Base-by-base conservation (phyloP, 495 filamentous ascomycete genomes). In the Apodospora peruviana region DNA sequence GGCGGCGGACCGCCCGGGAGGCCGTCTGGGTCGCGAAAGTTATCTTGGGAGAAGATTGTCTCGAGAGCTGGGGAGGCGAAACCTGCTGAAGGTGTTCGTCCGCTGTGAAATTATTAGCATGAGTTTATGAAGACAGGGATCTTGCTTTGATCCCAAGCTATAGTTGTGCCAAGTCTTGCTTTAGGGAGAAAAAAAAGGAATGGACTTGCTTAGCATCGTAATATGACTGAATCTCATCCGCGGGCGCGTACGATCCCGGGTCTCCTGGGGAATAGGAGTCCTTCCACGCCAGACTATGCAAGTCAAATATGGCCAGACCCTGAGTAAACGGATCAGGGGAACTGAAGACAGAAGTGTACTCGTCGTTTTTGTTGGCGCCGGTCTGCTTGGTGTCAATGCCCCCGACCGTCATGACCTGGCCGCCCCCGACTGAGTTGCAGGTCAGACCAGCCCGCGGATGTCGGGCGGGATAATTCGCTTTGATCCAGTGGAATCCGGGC, bases 401-500 rank as follows among this genome's bases (percentile, higher is more conserved):
- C 18, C 59, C 59, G 43, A 61, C 54, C 4, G 48, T 45, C 38
- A 59, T 38, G 23, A 59, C 49, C 27, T 61, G 59, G 23, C 59
- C 48, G 20, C 50, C 50, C 2, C 59, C 52, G 14, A 56, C 47
- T 8, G 47, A 21, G 43, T 61, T 51, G 50, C 59, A 61, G 18
- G 32, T 58, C 29, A 59, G 42, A 5, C 52, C 50, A 34, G 56
- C 45, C 11, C 56, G 49, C 14, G 59, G 59, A 20, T 51, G 40
- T 9, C 24, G 27, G 7, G 59, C 38, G 10, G 47, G n/a, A 25
- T 59, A 59, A 37, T 55, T 18, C 1, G 56, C 59, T 43, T 52
- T 45, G 29, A 48, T 41, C 59, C 56, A 61, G 50, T 54, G 38
- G 38, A 61, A 61, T 11, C 52, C 56, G 0, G 59, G 59, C 14